These are phyloP conservation scores for Apophysomyces trapeziformis DNA, from an alignment of 371 early-diverging fungal genomes.

Conservation along the genomic window DNA sequence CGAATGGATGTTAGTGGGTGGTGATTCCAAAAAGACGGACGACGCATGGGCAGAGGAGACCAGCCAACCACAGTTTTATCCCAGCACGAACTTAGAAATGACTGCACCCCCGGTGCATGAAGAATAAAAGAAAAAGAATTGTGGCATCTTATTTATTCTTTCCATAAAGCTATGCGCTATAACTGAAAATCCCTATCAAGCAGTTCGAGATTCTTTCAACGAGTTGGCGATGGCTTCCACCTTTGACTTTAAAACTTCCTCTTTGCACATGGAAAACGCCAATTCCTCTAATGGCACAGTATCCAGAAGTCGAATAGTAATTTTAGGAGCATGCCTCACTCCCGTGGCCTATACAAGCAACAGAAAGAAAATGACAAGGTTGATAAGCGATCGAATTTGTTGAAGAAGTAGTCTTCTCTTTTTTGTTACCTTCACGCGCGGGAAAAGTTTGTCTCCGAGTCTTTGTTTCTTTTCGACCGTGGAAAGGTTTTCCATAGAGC, in stretches of 20 bases:
- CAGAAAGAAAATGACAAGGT: constrained; percentile 7
- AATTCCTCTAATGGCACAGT: constrained; percentile 29
- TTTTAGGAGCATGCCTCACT: constrained; percentile 37
- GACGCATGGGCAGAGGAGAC: constrained; percentile 13
- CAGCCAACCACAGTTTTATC: background rate
- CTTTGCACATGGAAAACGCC: constrained; percentile 29
- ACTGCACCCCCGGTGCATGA: background rate
- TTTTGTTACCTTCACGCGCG: constrained; percentile 48
- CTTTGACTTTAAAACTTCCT: constrained; percentile 22
- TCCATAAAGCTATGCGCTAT: too few species aligned
- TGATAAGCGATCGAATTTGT: background rate
- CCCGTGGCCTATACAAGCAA: constrained; percentile 31
- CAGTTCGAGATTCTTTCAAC: background rate
- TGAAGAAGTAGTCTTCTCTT: constrained; percentile 7
- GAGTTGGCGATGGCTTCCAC: constrained; percentile 18
- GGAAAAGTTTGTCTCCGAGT: constrained; percentile 50
- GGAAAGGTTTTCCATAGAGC: constrained; percentile 37
- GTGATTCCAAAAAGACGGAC: background rate
- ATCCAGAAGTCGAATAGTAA: constrained; percentile 43
- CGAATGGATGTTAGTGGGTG: constrained; percentile 33
- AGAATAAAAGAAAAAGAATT: background rate
- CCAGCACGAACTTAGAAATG: constrained; percentile 7
- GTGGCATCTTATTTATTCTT: too few species aligned
- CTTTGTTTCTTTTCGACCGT: constrained; percentile 47
- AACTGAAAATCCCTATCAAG: too few species aligned